Conservation (phyloP, 352 stramenopile genomes). For the Peronospora destructor region DNA sequence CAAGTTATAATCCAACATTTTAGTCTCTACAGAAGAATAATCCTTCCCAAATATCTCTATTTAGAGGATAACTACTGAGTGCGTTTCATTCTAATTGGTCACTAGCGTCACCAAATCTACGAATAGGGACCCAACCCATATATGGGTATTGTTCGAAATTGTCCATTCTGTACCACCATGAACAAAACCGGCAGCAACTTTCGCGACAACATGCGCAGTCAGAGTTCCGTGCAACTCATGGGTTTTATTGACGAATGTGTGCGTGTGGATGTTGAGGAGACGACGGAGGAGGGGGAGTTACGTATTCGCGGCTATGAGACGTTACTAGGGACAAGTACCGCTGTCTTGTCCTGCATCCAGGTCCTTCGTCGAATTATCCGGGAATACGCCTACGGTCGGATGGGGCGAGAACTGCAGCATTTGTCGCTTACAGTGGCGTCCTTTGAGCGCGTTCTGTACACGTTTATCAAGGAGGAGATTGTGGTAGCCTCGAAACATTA, state of each 20-base stretch:
- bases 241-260: constrained; percentile 69
- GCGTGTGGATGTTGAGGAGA: constrained; percentile 36
- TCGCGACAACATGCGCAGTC: constrained; percentile 41
- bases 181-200: constrained; percentile 10
- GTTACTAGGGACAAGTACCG: constrained; percentile 56
- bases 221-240: constrained; percentile 80
- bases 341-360: constrained; percentile 72
- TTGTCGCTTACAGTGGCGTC: constrained; percentile 78
- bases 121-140: constrained; percentile 3
- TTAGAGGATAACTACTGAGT: not conserved
- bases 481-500: constrained; percentile 71
- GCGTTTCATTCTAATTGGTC: constrained; percentile 1
- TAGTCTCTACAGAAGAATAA: not conserved
- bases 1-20: not conserved
- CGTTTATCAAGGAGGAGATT: constrained; percentile 86
- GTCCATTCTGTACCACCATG: not conserved
- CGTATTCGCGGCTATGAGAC: constrained; percentile 70
- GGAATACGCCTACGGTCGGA: constrained; percentile 73
- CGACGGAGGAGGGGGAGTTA: constrained; percentile 58
- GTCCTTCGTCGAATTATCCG: constrained; percentile 79
- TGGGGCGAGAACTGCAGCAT: constrained; percentile 81
- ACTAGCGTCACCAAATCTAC: not conserved
- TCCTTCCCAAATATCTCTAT: not conserved
- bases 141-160: too few species aligned
- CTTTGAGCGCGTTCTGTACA: constrained; percentile 82